Conservation (phyloP, 768 basidiomycete genomes). For the Botryobasidium botryosum region DNA sequence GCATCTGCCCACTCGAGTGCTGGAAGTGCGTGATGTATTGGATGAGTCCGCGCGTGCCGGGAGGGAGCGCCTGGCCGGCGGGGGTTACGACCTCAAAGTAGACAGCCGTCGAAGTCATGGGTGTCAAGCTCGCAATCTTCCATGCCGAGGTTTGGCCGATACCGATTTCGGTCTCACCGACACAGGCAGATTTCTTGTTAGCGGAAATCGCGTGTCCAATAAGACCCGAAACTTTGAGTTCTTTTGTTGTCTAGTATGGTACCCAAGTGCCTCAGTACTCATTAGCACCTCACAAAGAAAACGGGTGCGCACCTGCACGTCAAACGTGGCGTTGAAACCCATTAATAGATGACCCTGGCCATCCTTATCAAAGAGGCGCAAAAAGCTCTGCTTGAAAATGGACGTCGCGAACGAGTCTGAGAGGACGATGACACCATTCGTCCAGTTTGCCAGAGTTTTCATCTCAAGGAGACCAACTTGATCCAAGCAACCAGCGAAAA, state of each 20-base stretch:
- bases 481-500: slow-evolving; percentile 94
- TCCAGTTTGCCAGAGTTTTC: slow-evolving; percentile 89
- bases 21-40: slow-evolving; percentile 99
- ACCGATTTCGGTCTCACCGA: slow-evolving; percentile 98
- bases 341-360: slow-evolving; percentile 83
- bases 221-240: slow-evolving; percentile 92
- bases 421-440: slow-evolving; percentile 89
- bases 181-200: slow-evolving; percentile 89
- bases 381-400: slow-evolving; percentile 97
- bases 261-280: too few species aligned
- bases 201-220: slow-evolving; percentile 97
- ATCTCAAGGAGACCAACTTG: slow-evolving; percentile 96
- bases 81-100: slow-evolving; percentile 99
- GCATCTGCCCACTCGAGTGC: slow-evolving; percentile 87
- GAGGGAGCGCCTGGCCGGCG: slow-evolving; percentile 80
- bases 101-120: slow-evolving; percentile 73
- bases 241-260: slow-evolving; percentile 84
- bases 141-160: slow-evolving; percentile 97
- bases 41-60: slow-evolving; percentile 81
- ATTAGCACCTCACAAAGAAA: background rate
- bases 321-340: slow-evolving; percentile 99
- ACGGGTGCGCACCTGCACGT: slow-evolving; percentile 56
- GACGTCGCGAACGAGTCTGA: slow-evolving; percentile 95
- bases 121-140: slow-evolving; percentile 86
- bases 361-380: slow-evolving; percentile 83